A percentile compares a stretch with the other conserved stretches of the same genome.
Conservation (phyloP, 148 eudicot species). For the Dianthus caryophyllus region DNA sequence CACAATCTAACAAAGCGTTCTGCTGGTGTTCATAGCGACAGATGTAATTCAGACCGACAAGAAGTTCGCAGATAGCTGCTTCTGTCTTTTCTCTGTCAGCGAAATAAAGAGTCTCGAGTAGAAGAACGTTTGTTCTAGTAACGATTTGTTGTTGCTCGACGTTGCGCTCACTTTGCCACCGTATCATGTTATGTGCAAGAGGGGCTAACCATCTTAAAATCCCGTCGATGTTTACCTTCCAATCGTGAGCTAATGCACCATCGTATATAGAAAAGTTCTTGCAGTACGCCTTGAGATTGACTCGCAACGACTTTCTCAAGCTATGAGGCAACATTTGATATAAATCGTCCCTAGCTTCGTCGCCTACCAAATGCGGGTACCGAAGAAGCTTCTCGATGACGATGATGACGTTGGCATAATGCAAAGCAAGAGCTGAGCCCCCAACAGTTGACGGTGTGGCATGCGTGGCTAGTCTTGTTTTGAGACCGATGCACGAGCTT, state of each 20-base stretch:
- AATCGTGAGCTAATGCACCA: conserved; percentile 81
- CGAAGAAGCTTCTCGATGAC: conserved; percentile 75
- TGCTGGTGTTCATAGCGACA: conserved; percentile 94
- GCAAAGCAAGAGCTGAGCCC: conserved; percentile 88
- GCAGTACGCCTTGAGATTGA: conserved; percentile 50
- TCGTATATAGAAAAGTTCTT: conserved; percentile 73
- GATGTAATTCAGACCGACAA: conserved; percentile 77
- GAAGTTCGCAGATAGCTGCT: conserved; percentile 69
- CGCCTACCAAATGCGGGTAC: conserved; percentile 84
- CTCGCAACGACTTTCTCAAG: conserved; percentile 55
- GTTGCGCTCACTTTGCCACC: conserved; percentile 93
- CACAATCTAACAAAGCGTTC: conserved; percentile 84
- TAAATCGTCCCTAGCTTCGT: conserved; percentile 84
- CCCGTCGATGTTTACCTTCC: conserved; percentile 67
- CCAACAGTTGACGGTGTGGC: conserved; percentile 71
- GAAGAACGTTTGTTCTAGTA: conserved; percentile 59
- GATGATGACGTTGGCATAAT: conserved; percentile 81
- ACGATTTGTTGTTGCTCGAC: conserved; percentile 87
- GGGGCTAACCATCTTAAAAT: conserved; percentile 78
- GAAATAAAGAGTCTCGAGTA: conserved; percentile 81
- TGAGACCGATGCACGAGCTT: conserved; percentile 35
- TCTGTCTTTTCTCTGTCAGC: conserved; percentile 76
- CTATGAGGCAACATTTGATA: conserved; percentile 88
- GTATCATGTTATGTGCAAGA: conserved; percentile 83
- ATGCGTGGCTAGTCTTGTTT: conserved; percentile 46